Conservation (phyloP, 768 basidiomycete species). For the Rhizopogon vesiculosus region DNA sequence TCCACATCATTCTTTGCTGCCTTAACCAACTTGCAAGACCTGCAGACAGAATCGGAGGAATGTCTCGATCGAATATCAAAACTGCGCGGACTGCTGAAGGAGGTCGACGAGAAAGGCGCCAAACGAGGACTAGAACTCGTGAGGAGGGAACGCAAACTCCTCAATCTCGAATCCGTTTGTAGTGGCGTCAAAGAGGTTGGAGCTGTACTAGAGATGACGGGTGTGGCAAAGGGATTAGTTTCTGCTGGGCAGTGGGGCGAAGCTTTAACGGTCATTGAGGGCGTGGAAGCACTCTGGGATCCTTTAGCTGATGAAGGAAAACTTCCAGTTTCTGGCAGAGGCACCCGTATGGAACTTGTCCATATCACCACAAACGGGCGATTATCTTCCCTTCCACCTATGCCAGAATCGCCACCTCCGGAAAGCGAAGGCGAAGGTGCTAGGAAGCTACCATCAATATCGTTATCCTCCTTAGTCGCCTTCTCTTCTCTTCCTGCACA, state of each 20-base stretch:
- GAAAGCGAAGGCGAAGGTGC: conserved; percentile 4
- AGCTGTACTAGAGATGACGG: conserved; percentile 74
- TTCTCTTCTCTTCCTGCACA: conserved; percentile 74
- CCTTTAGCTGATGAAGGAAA: conserved; percentile 4
- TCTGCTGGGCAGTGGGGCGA: conserved; percentile 84
- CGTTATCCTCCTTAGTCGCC: conserved; percentile 65
- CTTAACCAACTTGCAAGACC: conserved; percentile 86
- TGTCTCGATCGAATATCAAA: conserved; percentile 74
- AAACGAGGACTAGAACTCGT: conserved; percentile 78
- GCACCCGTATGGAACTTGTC: conserved; percentile 4
- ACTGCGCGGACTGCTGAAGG: conserved; percentile 64
- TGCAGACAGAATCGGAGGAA: conserved; percentile 83
- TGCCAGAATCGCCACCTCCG: conserved; percentile 25
- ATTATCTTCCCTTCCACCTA: conserved; percentile 29
- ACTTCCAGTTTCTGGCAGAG: conserved; percentile 2
- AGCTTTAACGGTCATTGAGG: conserved; percentile 71
- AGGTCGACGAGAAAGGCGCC: conserved; percentile 75
- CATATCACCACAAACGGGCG: conserved; percentile 13
- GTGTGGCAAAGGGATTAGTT: conserved; percentile 69
- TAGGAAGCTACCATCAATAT: conserved; percentile 36
- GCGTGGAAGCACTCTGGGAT: conserved; percentile 58
- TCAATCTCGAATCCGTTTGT: conserved; percentile 53
- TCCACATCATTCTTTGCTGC: conserved; percentile 96
- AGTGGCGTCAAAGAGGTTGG: conserved; percentile 61
- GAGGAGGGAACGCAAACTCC: conserved; percentile 54